Percentiles rank a stretch among this genome's conserved stretches.
Conservation (phyloP, 1,284 basidiomycete genomes). For the Papiliotrema fonsecae region DNA sequence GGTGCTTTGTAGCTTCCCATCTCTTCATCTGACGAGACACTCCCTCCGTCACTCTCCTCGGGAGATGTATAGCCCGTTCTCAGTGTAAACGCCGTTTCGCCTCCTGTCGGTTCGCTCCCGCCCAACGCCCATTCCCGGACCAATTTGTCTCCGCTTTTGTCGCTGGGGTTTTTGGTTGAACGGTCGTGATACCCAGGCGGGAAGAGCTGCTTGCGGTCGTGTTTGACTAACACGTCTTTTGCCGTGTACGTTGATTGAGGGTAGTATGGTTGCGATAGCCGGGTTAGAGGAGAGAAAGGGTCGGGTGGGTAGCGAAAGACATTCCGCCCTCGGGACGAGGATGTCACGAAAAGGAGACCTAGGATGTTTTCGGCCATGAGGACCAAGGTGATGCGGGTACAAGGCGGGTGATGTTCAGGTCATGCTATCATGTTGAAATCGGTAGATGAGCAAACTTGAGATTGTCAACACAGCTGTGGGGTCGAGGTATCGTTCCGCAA, state of each 20-base stretch:
- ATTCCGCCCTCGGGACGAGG: constrained; percentile 33
- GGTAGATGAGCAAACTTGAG: too few relatives aligned
- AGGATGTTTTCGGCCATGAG: constrained; percentile 45
- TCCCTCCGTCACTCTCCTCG: not conserved
- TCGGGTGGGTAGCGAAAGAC: constrained; percentile 45
- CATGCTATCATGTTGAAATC: too few relatives aligned
- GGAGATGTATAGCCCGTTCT: not conserved
- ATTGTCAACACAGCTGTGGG: too few relatives aligned
- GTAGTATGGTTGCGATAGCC: constrained; percentile 43
- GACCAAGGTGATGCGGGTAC: not conserved
- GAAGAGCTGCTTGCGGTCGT: constrained; percentile 1
- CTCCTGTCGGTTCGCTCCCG: not conserved
- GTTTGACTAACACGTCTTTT: constrained; percentile 20
- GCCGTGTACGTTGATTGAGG: constrained; percentile 38
- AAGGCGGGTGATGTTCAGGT: too few relatives aligned
- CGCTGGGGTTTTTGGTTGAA: not conserved
- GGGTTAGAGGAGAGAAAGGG: constrained; percentile 35
- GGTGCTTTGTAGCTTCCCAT: constrained; percentile 7
- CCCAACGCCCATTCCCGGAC: not conserved
- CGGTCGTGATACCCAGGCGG: not conserved
- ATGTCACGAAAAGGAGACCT: constrained; percentile 42
- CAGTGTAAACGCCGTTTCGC: not conserved
- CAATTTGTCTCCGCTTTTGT: not conserved
- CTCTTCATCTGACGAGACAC: constrained; percentile 1
- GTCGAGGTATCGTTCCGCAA: too few relatives aligned